phyloP scores from a whole-genome alignment of 2,329 filamentous ascomycete genomes.

The Fusarium burgessii region DNA sequence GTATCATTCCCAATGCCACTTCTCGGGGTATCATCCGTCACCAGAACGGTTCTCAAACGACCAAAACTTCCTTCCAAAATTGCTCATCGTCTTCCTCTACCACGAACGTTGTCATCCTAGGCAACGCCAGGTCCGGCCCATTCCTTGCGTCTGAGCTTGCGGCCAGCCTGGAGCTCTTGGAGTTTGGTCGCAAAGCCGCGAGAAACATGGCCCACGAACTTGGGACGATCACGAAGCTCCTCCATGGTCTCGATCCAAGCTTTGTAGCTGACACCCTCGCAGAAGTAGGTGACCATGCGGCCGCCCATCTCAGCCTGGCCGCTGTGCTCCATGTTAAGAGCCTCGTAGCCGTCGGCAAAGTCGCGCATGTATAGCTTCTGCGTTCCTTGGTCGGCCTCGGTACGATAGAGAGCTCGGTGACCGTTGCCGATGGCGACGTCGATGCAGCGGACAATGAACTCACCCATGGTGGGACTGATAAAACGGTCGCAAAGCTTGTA shows the following conservation, averaged over 20 bases:
- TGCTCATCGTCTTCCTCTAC: neutral
- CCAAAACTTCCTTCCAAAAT: neutral
- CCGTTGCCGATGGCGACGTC: constrained; percentile 48
- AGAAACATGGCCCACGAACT: constrained; percentile 50
- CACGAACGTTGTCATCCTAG: neutral
- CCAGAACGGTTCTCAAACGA: neutral
- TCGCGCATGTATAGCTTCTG: constrained; percentile 49
- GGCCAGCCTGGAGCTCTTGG: constrained; percentile 30
- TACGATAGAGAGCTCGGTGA: constrained; percentile 50
- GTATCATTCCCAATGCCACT: neutral
- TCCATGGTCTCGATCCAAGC: constrained; percentile 45
- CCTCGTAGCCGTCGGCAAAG: constrained; percentile 54
- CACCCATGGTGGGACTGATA: constrained; percentile 47
- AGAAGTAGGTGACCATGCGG: constrained; percentile 50
- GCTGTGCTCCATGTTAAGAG: constrained; percentile 41
- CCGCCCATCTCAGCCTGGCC: constrained; percentile 41
- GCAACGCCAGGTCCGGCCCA: constrained; percentile 35
- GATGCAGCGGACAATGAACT: constrained; percentile 49
- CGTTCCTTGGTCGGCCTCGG: constrained; percentile 41
- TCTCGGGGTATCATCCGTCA: neutral
- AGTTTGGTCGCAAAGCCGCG: constrained; percentile 50
- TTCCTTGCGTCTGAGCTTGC: constrained; percentile 50
- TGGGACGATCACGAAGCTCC: constrained; percentile 45
- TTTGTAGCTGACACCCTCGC: constrained; percentile 48
- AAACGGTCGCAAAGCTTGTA: constrained; percentile 55